Evolutionary conservation across 2,329 filamentous ascomycete genomes (phyloP).

Genomic region (Pyricularia pennisetigena): DNA sequence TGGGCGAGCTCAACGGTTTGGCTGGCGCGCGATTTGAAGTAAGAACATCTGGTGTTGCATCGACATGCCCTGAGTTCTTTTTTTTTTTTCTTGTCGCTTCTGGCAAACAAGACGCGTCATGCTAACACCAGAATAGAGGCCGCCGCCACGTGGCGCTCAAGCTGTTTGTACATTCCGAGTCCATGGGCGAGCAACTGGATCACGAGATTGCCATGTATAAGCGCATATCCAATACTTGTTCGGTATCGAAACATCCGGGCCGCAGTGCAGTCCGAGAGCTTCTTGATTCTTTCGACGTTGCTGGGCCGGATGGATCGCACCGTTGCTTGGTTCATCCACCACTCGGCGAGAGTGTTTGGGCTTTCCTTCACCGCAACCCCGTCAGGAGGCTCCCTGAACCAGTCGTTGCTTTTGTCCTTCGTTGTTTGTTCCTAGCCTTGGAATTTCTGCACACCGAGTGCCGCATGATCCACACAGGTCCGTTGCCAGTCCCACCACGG

Average conservation of each 20-base stretch:
- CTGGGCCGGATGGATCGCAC: background rate
- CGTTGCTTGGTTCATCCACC: background rate
- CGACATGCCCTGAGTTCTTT: too few species aligned
- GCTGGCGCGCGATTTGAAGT: constrained; percentile 13
- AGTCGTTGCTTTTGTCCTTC: background rate
- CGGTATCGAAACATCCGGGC: background rate
- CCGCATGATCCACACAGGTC: constrained; percentile 18
- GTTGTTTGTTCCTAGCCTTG: constrained; percentile 10
- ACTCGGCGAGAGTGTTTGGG: background rate
- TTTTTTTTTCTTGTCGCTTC: background rate
- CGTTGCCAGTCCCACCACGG: background rate
- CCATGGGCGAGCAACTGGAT: background rate
- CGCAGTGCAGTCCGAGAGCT: background rate
- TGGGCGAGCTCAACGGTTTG: constrained; percentile 14
- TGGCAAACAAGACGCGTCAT: background rate
- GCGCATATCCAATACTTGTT: background rate
- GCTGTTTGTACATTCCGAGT: background rate
- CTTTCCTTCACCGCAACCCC: background rate
- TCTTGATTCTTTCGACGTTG: background rate
- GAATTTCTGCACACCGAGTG: constrained; percentile 16
- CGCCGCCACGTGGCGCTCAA: background rate
- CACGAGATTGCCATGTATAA: background rate
- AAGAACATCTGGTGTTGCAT: background rate
- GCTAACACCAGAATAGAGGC: too few species aligned
- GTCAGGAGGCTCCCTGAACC: background rate